phyloP scores from a whole-genome alignment of 192 early-diverging fungal genomes.

The Backusella liffmaniae region DNA sequence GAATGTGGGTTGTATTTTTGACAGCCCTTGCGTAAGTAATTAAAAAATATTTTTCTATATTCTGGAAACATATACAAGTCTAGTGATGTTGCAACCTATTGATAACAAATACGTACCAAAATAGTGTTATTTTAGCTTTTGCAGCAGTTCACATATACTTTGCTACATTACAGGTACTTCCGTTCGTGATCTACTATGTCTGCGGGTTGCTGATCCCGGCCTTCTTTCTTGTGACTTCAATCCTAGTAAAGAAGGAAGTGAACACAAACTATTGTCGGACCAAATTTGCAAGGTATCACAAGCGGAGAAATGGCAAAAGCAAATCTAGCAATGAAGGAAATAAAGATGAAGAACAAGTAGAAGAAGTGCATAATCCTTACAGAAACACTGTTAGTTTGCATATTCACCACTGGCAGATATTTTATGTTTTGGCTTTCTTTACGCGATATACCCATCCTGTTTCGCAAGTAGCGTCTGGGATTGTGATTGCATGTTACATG shows the following conservation, averaged over 20 bases:
- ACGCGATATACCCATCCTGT: slow-evolving; percentile 67
- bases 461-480: slow-evolving; percentile 66
- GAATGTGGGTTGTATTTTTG: slow-evolving; percentile 66
- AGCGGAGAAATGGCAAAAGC: not conserved
- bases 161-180: slow-evolving; percentile 27
- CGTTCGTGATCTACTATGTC: slow-evolving; percentile 49
- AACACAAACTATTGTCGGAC: slow-evolving; percentile 35
- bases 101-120: not conserved
- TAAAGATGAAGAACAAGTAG: not conserved
- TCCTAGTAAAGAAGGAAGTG: slow-evolving; percentile 41
- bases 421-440: slow-evolving; percentile 81
- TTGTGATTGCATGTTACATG: slow-evolving; percentile 70
- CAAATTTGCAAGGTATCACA: not conserved
- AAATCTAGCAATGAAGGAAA: not conserved
- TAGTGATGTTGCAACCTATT: not conserved
- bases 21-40: slow-evolving; percentile 44
- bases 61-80: not conserved
- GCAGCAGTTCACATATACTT: slow-evolving; percentile 59
- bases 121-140: slow-evolving; percentile 53
- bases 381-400: slow-evolving; percentile 45
- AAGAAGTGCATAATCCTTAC: not conserved
- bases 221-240: slow-evolving; percentile 35
- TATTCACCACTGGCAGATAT: slow-evolving; percentile 84
- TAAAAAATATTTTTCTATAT: not conserved
- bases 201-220: slow-evolving; percentile 44